A percentile compares a stretch with the other conserved stretches of the same genome.
phyloP scores from a whole-genome alignment of 2,329 filamentous ascomycete species.

The Aspergillus fructus region DNA sequence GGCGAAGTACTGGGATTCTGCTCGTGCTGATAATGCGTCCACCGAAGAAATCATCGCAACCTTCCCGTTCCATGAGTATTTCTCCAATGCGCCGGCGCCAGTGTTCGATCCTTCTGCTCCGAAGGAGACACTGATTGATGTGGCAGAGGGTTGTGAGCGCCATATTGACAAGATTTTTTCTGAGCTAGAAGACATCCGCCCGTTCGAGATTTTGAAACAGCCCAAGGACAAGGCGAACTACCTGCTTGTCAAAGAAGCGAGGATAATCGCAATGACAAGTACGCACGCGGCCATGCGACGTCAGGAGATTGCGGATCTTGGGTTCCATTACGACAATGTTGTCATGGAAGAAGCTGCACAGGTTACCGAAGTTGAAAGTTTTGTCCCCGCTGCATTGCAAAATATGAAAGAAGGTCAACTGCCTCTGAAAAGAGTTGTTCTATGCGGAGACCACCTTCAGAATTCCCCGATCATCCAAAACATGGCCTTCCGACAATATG shows the following conservation, averaged over 20 bases:
- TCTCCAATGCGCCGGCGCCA: conserved; percentile 81
- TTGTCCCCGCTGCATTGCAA: conserved; percentile 92
- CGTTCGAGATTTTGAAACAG: conserved; percentile 88
- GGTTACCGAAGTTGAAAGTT: conserved; percentile 95
- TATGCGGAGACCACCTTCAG: conserved; percentile 94
- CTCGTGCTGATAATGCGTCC: conserved; percentile 57
- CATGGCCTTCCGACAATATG: conserved; percentile 88
- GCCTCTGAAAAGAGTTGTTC: conserved; percentile 79
- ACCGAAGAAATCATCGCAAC: conserved; percentile 64
- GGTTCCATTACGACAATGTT: conserved; percentile 96
- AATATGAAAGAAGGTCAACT: conserved; percentile 71
- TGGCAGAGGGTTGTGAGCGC: conserved; percentile 79
- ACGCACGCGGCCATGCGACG: conserved; percentile 95
- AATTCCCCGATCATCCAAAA: conserved; percentile 97
- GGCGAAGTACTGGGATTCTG: conserved; percentile 74
- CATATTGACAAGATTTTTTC: conserved; percentile 90
- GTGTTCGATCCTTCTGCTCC: conserved; percentile 70
- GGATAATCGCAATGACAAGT: conserved; percentile 97
- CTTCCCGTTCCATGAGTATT: conserved; percentile 89
- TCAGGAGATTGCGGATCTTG: conserved; percentile 84
- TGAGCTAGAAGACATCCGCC: conserved; percentile 87
- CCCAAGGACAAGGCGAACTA: conserved; percentile 95
- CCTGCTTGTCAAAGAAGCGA: conserved; percentile 89
- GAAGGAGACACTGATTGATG: conserved; percentile 68
- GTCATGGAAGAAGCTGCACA: conserved; percentile 98